A percentile compares a stretch with the other conserved stretches of the same genome.
Evolutionary conservation across 2,329 filamentous ascomycete genomes (phyloP).

Genomic region (Epichloe uncinata): DNA sequence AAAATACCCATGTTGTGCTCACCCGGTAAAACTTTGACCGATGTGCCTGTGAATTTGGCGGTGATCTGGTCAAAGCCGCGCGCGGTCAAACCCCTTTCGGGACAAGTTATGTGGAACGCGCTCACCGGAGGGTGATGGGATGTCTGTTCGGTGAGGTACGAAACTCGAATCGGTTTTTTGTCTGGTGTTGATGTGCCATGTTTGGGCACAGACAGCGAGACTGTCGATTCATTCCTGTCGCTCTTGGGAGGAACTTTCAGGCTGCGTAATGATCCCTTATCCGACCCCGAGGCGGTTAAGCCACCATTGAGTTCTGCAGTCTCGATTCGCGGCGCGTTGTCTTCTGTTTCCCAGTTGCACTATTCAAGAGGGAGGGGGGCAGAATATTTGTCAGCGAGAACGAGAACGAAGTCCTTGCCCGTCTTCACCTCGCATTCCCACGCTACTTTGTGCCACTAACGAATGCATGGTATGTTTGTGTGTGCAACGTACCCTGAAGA

Average conservation of each 20-base stretch:
- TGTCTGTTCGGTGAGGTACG: slow-evolving; percentile 93
- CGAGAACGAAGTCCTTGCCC: neutral
- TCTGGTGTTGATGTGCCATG: slow-evolving; percentile 26
- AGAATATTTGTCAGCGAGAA: slow-evolving; percentile 1
- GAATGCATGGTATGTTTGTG: neutral
- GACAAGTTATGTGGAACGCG: slow-evolving; percentile 87
- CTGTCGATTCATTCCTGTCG: slow-evolving; percentile 33
- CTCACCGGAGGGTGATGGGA: slow-evolving; percentile 96
- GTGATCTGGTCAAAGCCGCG: slow-evolving; percentile 91
- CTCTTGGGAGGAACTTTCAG: slow-evolving; percentile 31
- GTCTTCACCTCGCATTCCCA: neutral
- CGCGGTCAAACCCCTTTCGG: slow-evolving; percentile 76
- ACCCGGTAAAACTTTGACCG: slow-evolving; percentile 79
- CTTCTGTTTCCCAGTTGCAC: slow-evolving; percentile 92
- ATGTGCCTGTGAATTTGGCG: slow-evolving; percentile 95
- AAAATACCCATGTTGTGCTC: slow-evolving; percentile 95
- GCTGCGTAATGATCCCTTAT: slow-evolving; percentile 32
- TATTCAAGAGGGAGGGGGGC: slow-evolving; percentile 21
- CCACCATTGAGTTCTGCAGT: slow-evolving; percentile 27
- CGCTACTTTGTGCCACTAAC: slow-evolving; percentile 6
- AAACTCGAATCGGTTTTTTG: slow-evolving; percentile 56
- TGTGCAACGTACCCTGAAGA: slow-evolving; percentile 61
- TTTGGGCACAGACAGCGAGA: slow-evolving; percentile 38
- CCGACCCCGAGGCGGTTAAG: slow-evolving; percentile 18
- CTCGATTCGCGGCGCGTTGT: slow-evolving; percentile 55